These are phyloP conservation scores for Graphium sp. DNA, from an alignment of 2,329 filamentous ascomycete species.

Conservation along the genomic window DNA sequence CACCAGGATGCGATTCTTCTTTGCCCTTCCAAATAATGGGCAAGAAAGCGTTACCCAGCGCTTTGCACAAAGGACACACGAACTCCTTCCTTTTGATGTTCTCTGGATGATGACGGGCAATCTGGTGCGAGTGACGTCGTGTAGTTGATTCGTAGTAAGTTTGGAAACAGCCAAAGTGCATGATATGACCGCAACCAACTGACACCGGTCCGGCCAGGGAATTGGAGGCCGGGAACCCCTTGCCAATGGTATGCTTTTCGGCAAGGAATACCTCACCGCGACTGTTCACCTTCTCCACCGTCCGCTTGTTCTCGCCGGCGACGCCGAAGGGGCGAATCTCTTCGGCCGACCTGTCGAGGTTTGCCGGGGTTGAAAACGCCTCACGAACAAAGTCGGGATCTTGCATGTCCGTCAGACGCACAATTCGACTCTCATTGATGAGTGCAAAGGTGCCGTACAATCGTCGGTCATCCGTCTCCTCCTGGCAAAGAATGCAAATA, in stretches of 20 bases:
- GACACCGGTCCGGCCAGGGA: constrained; percentile 64
- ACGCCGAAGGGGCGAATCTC: constrained; percentile 77
- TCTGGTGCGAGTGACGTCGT: constrained; percentile 76
- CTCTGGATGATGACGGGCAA: constrained; percentile 87
- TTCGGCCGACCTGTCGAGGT: constrained; percentile 73
- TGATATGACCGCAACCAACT: constrained; percentile 89
- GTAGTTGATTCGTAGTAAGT: constrained; percentile 73
- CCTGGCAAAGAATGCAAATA: constrained; percentile 91
- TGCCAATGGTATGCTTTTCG: constrained; percentile 72
- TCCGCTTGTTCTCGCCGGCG: constrained; percentile 67
- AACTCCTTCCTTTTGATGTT: constrained; percentile 68
- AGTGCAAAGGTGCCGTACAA: constrained; percentile 90
- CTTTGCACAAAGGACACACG: constrained; percentile 92
- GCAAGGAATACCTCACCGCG: constrained; percentile 53
- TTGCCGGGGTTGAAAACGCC: constrained; percentile 59
- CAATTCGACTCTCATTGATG: constrained; percentile 68
- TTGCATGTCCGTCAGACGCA: constrained; percentile 71
- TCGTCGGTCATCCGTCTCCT: constrained; percentile 77
- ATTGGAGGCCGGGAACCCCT: constrained; percentile 62
- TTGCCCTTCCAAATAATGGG: constrained; percentile 92
- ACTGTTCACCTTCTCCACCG: constrained; percentile 58
- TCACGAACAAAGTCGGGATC: constrained; percentile 77
- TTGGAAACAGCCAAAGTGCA: constrained; percentile 95
- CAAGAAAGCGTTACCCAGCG: constrained; percentile 83
- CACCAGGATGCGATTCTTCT: constrained; percentile 65